Percentiles rank a stretch among this genome's conserved stretches.
Conservation (phyloP, 2,329 filamentous ascomycete genomes). For the Dactylellina drechsleri region DNA sequence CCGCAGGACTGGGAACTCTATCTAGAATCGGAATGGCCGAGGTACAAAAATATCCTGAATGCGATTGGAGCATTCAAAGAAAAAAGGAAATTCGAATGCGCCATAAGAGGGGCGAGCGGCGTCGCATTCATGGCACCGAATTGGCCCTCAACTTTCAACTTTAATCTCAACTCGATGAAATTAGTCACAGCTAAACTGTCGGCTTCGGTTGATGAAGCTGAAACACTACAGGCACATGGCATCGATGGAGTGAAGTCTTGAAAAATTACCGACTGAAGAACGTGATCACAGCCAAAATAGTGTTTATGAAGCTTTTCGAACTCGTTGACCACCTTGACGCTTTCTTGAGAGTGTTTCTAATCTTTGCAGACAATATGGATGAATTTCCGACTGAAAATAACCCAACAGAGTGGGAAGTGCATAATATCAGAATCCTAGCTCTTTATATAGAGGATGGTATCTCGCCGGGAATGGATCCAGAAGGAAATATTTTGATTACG, state of each 20-base stretch:
- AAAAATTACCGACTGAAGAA: background rate
- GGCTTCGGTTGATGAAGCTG: background rate
- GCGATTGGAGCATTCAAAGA: constrained; percentile 20
- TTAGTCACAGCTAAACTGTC: background rate
- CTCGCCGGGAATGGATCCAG: background rate
- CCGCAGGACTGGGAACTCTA: constrained; percentile 26
- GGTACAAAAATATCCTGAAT: constrained; percentile 3
- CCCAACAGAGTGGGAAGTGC: background rate
- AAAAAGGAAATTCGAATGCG: constrained; percentile 10
- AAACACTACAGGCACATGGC: background rate
- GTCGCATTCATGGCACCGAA: background rate
- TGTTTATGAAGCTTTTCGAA: background rate
- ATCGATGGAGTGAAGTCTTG: background rate
- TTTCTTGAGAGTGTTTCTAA: constrained; percentile 3
- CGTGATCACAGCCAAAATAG: background rate
- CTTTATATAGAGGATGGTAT: constrained; percentile 13
- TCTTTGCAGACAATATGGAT: constrained; percentile 3
- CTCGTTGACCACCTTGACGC: background rate
- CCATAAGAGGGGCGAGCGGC: constrained; percentile 17
- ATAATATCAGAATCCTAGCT: constrained; percentile 19
- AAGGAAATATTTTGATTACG: background rate
- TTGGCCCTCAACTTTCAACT: constrained; percentile 8
- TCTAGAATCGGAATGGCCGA: constrained; percentile 5
- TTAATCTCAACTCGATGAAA: background rate
- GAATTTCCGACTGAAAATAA: constrained; percentile 5